Conservation (phyloP, 2,329 filamentous ascomycete species). For the Botrytis elliptica region DNA sequence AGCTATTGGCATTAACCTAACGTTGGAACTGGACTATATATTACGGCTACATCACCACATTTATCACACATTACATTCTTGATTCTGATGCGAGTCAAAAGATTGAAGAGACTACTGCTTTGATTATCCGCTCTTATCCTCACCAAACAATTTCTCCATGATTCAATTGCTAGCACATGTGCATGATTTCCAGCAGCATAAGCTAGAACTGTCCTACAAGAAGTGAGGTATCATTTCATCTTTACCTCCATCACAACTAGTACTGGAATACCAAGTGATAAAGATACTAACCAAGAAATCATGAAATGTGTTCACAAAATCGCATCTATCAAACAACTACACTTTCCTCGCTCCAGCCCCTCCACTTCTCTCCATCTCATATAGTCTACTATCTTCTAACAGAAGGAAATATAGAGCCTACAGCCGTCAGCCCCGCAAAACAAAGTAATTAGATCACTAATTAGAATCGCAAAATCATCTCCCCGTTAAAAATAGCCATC, state of each 20-base stretch:
- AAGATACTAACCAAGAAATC: neutral
- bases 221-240: no score
- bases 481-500: neutral
- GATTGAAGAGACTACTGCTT: no score
- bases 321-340: neutral
- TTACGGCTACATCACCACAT: no score
- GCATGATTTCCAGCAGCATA: no score
- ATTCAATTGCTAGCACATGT: no score
- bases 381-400: neutral
- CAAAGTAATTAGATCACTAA: neutral
- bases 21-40: no score
- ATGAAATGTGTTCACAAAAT: neutral
- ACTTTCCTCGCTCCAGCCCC: neutral
- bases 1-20: no score
- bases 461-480: neutral
- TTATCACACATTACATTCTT: no score
- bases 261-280: neutral
- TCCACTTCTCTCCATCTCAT: neutral
- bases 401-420: neutral
- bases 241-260: neutral
- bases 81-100: no score
- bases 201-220: no score
- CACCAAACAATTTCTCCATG: no score
- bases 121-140: no score
- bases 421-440: neutral